phyloP scores from a whole-genome alignment of 257 asterid species.

The Nicotiana knightiana region DNA sequence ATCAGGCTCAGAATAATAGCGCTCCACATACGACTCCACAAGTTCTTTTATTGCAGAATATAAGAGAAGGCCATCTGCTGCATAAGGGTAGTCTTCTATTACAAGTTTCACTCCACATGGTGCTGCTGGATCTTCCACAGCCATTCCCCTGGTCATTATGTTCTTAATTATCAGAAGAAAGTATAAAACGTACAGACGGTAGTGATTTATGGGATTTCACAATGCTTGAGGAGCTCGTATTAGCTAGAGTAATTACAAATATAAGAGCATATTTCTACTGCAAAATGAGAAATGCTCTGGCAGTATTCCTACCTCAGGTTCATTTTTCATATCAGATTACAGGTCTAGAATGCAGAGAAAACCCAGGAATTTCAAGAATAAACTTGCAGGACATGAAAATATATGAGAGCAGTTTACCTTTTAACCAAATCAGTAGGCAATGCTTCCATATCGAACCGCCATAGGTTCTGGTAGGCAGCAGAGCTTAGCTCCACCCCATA shows the following conservation, averaged over 20 bases:
- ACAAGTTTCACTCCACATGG: slow-evolving; percentile 10
- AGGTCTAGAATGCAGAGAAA: background rate
- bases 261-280: too few species aligned
- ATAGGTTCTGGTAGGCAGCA: background rate
- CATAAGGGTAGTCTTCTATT: slow-evolving; percentile 13
- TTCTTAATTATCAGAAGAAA: background rate
- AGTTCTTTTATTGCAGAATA: slow-evolving; percentile 4
- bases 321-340: background rate
- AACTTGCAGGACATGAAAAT: background rate
- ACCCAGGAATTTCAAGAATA: background rate
- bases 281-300: background rate
- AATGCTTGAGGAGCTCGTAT: background rate
- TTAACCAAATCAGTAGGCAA: slow-evolving; percentile 6
- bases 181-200: background rate
- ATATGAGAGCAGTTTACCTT: background rate
- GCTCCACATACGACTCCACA: slow-evolving; percentile 1
- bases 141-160: slow-evolving; percentile 13
- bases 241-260: background rate
- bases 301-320: background rate
- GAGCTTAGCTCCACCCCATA: slow-evolving; percentile 3
- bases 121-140: slow-evolving; percentile 9
- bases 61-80: slow-evolving; percentile 7
- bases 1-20: slow-evolving; percentile 6
- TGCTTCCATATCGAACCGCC: slow-evolving; percentile 7
- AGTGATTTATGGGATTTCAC: background rate